Base-by-base conservation (phyloP, 2,329 filamentous ascomycete genomes). In the Blastomyces parvus region DNA sequence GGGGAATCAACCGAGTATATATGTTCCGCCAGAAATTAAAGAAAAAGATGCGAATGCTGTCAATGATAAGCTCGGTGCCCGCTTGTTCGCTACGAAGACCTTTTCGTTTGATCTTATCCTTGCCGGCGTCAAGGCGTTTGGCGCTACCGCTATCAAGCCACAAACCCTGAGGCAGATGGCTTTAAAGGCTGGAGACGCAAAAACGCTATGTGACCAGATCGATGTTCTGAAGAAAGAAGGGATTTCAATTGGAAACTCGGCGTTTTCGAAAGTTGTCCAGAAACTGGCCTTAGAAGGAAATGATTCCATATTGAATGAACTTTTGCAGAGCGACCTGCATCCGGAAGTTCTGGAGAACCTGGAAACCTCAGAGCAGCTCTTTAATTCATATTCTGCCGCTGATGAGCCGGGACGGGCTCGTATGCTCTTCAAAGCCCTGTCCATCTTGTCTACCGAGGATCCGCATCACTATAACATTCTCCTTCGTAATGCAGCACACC, bases 151-250 rank as follows among this genome's bases (percentile, higher is more conserved):
- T 44, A 87, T 96, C 66, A 91, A 91, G 0, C 88, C 91, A 0
- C 77, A 88, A 22, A 88, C 90, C 3, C 73, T 96, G 25, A 88
- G 91, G 67, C 87, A 92, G 56, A 85, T 96, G 73, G 90, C 87
- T 3, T 74, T 88, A 13, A 83, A 89, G 69, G 84, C 88, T 61
- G 73, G 78, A 1, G 81, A 82, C 11, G 73, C 84, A 0, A 76
- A 81, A 40, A 82, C 80, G 7, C 78, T 94, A n/a, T 70, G 80
- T 30, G 72, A 77, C 0, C 84, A 85, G 40, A 81, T 96, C 33
- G 73, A 80, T 33, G 81, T 85, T 62, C 78, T 96, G 2, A 78
- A 83, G 64, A 76, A 80, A 60, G 78, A 84, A 6, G 85, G 84
- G 0, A 88, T 96, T 38, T 78, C 80, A 0, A 78, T 90, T 36